A percentile compares a stretch with the other conserved stretches of the same genome.
phyloP scores from a whole-genome alignment of 208 protist genomes.

The Acanthamoeba culbertsoni region DNA sequence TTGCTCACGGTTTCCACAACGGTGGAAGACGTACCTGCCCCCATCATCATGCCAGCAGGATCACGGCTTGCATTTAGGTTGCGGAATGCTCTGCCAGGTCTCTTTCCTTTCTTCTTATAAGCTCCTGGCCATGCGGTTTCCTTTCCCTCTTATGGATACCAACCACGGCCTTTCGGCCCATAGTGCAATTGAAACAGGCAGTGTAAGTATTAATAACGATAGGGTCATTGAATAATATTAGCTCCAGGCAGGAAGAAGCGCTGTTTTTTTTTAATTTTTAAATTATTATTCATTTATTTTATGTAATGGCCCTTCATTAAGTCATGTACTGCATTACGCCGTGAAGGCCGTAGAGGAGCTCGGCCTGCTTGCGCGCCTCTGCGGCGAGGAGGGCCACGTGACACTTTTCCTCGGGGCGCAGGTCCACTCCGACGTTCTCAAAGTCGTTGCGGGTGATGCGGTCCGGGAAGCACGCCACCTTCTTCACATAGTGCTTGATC shows the following conservation, averaged over 20 bases:
- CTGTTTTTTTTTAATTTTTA: not conserved
- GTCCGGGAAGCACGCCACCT: slow-evolving; percentile 72
- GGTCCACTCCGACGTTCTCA: slow-evolving; percentile 63
- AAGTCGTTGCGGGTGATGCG: slow-evolving; percentile 68
- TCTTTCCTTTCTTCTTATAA: no score
- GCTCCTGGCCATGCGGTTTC: no score
- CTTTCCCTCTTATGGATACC: no score
- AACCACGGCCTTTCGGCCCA: no score
- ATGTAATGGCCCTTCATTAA: not conserved
- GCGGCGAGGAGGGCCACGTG: slow-evolving; percentile 71
- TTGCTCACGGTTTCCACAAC: not conserved
- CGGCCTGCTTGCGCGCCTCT: slow-evolving; percentile 72
- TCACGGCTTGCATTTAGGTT: no score
- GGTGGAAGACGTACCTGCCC: no score
- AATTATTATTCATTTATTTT: not conserved
- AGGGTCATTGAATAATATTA: no score
- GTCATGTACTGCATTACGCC: slow-evolving; percentile 70
- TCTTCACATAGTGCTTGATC: slow-evolving; percentile 77
- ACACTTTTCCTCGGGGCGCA: slow-evolving; percentile 69
- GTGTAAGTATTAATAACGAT: no score
- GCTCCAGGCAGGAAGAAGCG: not conserved
- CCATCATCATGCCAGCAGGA: no score
- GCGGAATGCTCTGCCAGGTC: no score
- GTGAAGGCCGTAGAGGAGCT: slow-evolving; percentile 73
- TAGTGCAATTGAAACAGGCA: no score